Evolutionary conservation across 1,284 basidiomycete genomes (phyloP).

Genomic region (Porogramme epimiltina): DNA sequence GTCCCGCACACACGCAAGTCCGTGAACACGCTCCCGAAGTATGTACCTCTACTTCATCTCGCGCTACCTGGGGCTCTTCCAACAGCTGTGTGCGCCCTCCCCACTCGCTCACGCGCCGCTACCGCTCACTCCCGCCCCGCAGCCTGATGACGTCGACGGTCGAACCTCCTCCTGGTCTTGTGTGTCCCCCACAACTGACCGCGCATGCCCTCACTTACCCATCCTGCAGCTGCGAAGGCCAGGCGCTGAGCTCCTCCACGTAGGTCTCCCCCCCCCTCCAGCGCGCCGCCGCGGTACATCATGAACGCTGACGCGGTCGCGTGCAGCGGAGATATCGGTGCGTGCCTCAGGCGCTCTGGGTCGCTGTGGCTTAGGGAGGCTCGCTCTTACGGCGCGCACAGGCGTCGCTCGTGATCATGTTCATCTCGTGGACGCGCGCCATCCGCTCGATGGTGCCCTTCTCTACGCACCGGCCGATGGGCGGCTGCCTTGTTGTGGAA

Average conservation of each 20-base stretch:
- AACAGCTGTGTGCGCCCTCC: slow-evolving; percentile 15
- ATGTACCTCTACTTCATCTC: slow-evolving; percentile 21
- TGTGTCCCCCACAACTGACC: no score
- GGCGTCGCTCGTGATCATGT: no score
- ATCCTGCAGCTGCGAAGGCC: no score
- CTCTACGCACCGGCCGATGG: slow-evolving; percentile 4
- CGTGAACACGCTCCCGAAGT: slow-evolving; percentile 17
- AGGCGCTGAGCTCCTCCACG: no score
- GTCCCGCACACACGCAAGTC: slow-evolving; percentile 7
- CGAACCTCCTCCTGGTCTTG: neutral
- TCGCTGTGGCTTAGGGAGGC: no score
- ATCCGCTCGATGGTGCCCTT: neutral
- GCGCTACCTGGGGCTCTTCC: slow-evolving; percentile 14
- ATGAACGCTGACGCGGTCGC: neutral
- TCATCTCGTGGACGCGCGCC: neutral
- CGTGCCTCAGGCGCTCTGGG: neutral
- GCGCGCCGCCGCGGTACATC: neutral
- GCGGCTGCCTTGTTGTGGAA: slow-evolving; percentile 7
- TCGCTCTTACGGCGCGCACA: no score
- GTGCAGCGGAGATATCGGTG: slow-evolving; percentile 6
- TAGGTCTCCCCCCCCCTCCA: no score
- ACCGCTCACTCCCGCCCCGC: no score
- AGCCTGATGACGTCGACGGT: no score
- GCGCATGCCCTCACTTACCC: no score
- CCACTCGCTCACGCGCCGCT: neutral